Evolutionary conservation across 306 rosid genomes (phyloP), one percentile per base, ranked within the genome.

Genomic region (Acacia crassicarpa): DNA sequence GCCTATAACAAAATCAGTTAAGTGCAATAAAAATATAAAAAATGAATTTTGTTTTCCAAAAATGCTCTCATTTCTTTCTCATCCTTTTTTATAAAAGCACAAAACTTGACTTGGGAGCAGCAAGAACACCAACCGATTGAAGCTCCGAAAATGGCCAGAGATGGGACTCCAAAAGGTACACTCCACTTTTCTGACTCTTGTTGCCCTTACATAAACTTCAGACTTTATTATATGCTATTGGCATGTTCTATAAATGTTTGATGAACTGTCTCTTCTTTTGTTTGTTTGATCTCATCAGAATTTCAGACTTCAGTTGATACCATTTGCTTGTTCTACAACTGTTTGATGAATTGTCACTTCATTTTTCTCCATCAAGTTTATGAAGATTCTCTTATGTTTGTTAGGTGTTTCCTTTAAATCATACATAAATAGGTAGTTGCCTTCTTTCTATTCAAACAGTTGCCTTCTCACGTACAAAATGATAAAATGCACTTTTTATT

Each of bases 61-160:
- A 4, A 35, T 35, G 6, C 6, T 6, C 38, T 35, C 38, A 35
- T 35, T 35, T 35, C 38, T 5, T 4, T 35, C 38, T 0, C 5
- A 4, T 35, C 0, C 6, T 27, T 35, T 35, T 35, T 35, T 0
- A 35, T 35, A 35, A 35, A 35, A 35, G 38, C 5, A n/a, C 56
- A 12, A 46, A 48, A 0, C 20, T 17, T 23, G 22, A 22, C 27
- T 27, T 27, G 27, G 1, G 65, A 22, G 56, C 45, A 14, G 65
- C 30, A 25, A 19, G 40, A 74, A 65, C 44, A 53, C 16, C 32
- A 44, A 4, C 25, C 35, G 41, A 32, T 12, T 63, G 77, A 54
- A 77, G 74, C 75, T 72, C 73, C 79, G 65, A 77, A 71, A 56
- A 85, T 73, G 87, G 65, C 80, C 13, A 51, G 4, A 54, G 58